These are phyloP conservation scores for Pseudogymnoascus sp. DNA, from an alignment of 2,329 filamentous ascomycete genomes.

Conservation along the genomic window DNA sequence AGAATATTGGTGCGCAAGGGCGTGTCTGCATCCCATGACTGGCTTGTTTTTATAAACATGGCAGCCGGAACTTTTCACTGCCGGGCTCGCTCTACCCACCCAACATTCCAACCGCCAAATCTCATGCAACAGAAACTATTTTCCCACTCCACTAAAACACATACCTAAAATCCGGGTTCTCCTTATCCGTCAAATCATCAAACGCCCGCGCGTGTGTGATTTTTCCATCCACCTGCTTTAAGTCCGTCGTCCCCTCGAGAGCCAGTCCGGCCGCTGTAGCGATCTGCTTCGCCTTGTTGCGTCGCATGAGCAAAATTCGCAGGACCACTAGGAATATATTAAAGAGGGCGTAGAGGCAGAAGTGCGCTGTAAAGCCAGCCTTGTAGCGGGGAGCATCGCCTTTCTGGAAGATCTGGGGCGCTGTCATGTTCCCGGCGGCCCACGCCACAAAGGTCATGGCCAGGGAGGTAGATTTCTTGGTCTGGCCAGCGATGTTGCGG, in stretches of 20 bases:
- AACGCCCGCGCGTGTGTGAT: conserved; percentile 11
- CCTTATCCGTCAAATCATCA: conserved; percentile 18
- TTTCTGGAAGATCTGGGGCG: conserved; percentile 50
- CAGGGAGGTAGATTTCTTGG: conserved; percentile 42
- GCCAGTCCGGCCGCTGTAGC: background rate
- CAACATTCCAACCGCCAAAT: background rate
- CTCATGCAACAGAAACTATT: background rate
- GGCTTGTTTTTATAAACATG: background rate
- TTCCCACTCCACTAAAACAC: background rate
- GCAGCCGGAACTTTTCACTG: background rate
- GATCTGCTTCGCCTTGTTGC: conserved; percentile 26
- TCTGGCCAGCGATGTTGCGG: conserved; percentile 41
- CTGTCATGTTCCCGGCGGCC: conserved; percentile 52
- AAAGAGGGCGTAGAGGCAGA: conserved; percentile 30
- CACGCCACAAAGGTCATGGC: conserved; percentile 52
- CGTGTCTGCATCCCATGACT: background rate
- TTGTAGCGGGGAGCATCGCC: conserved; percentile 17
- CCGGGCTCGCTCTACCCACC: too few species aligned
- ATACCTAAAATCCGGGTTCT: conserved; percentile 20
- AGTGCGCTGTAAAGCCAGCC: conserved; percentile 30
- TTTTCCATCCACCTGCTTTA: conserved; percentile 9
- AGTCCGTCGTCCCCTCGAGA: background rate
- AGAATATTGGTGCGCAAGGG: background rate
- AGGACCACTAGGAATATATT: conserved; percentile 30
- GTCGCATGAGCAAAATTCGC: conserved; percentile 31